These are phyloP conservation scores for Arxiozyma heterogenica DNA, from an alignment of 1,139 yeast genomes.

Conservation along the genomic window DNA sequence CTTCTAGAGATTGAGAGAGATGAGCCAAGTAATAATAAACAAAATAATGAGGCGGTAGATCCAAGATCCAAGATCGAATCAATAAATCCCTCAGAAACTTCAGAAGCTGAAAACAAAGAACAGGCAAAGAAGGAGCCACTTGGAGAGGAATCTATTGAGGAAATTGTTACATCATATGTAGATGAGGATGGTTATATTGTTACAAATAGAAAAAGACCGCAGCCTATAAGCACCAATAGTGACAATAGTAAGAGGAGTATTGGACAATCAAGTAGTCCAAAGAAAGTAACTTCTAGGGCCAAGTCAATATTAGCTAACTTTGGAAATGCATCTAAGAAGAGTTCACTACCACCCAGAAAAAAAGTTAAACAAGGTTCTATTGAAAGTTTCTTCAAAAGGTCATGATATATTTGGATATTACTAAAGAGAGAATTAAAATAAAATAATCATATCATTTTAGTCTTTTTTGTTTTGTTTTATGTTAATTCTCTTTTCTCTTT, in stretches of 20 bases:
- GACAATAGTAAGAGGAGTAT: background rate
- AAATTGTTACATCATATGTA: conserved; percentile 14
- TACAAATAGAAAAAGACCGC: conserved; percentile 15
- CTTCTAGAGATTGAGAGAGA: conserved; percentile 13
- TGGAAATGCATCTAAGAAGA: background rate
- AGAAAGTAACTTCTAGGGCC: conserved; percentile 5
- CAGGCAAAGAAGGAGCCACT: conserved; percentile 4
- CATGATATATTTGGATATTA: background rate
- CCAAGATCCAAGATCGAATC: background rate
- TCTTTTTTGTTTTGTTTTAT: too few species aligned
- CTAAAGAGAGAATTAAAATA: background rate
- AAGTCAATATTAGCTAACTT: conserved; percentile 1
- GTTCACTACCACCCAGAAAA: conserved; percentile 2
- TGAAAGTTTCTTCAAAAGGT: conserved; percentile 26
- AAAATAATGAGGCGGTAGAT: background rate
- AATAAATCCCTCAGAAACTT: background rate
- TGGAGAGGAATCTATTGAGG: conserved; percentile 8
- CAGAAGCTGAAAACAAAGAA: background rate
- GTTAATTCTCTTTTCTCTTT: too few species aligned
- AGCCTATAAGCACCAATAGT: conserved; percentile 5
- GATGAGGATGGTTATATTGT: conserved; percentile 31
- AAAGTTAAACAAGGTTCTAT: conserved; percentile 25
- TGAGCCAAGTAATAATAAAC: background rate
- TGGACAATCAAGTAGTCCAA: conserved; percentile 6
- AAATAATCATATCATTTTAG: too few species aligned